Base-by-base conservation (phyloP, 2,329 filamentous ascomycete species). In the Diaporthe destruens region DNA sequence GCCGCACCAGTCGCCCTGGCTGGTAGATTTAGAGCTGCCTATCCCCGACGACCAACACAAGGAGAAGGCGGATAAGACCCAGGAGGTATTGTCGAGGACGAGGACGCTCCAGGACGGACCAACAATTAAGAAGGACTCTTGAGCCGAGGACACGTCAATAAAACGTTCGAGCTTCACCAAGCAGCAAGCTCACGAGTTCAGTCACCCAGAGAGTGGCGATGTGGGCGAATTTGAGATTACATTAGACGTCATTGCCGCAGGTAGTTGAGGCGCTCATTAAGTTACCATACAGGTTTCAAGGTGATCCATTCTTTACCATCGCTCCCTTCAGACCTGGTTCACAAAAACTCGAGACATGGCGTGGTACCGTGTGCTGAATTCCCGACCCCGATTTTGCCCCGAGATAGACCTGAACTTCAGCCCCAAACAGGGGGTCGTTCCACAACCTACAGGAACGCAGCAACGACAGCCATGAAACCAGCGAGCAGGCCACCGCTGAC, bases 1-100 rank as follows among this genome's bases (percentile, higher is more conserved):
- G n/a, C 81, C 83, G 14, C 76, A 79, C 12, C 87, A 91, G 54
- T 77, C 84, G 20, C 85, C 87, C 0, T 91, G 87, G 87, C 23
- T 90, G 2, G 78, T 90, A 6, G 84, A 89, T 14, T 72, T 89
- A 7, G 82, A 86, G 34, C 79, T 90, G 47, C 77, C 75, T 8
- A 39, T 29, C 39, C 61, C 69, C 12, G 65, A 49, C n/a, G 74
- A 71, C n/a, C 59, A 71, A 25, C 57, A 75, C 34, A 23, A 18
- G 49, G 42, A 18, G 34, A 57, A 71, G 68, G 73, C 71, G n/a
- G 51, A 65, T 12, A 56, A 42, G 59, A 75, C 73, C 29, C 29
- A 12, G 23, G 39, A 65, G 11, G 11, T 51, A 8, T 32, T 70
- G 29, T 54, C 55, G 32, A 34, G 25, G 12, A 47, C 68, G 6